Base-by-base conservation (phyloP, 2,329 filamentous ascomycete species). In the Stemphylium lycopersici region DNA sequence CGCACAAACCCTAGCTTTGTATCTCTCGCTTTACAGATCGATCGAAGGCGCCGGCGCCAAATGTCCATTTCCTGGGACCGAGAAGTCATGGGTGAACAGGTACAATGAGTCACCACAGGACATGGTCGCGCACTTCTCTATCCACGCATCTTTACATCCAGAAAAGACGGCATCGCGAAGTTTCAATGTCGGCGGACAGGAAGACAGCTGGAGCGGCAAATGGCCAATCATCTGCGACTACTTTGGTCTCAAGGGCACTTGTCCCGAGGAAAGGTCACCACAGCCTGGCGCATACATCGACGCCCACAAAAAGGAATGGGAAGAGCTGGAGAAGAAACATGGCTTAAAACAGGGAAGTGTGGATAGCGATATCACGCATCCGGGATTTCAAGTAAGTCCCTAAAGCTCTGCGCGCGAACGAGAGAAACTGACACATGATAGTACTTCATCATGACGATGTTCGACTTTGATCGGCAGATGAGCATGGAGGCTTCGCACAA, bases 401-500 rank as follows among this genome's bases (percentile, higher is more conserved):
- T 6, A 12, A 20, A 6, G 20, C 8, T 18, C n/a, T 41, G 31
- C 16, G 7, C 13, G 26, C 6, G 20, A 4, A 13, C 7, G 36
- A 22, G 12, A 33, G 11, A 26, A 41, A 39, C 45, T 65, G 24
- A 65, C 36, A 16, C 16, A 24, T 29, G 3, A 6, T 40, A 72
- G 69, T 67, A 70, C 41, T 69, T 61, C 41, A 72, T 72, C 50
- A 72, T 71, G 69, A 70, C 65, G 0, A 64, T 70, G 78, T 66
- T 82, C 44, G 77, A 74, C 5, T 81, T 82, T 56, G 79, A 83
- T 55, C 72, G 80, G 20, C 77, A 81, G 45, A 64, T 82, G 59
- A 79, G 77, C 48, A 62, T 79, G 42, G 68, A 75, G 20, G 76
- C 71, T 26, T 63, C 81, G 11, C 71, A 75, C 16, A 65, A 63